Percentiles rank a stretch among this genome's conserved stretches.
These are phyloP conservation scores for Vigna angularis DNA, from an alignment of 306 rosid species.

Conservation along the genomic window DNA sequence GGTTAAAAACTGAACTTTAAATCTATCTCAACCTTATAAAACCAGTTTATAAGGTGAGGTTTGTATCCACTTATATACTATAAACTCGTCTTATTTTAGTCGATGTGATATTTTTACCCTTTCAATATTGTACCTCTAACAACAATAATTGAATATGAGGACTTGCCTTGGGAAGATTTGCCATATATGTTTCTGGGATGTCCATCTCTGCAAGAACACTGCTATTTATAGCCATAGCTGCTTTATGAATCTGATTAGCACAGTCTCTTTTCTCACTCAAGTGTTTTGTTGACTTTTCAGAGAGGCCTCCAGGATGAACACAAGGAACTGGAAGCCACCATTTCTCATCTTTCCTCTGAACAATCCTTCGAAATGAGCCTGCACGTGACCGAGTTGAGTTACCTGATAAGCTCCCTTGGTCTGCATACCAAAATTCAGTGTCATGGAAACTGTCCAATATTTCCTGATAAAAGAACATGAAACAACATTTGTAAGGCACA, in stretches of 20 bases:
- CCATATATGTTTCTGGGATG: slow-evolving; percentile 76
- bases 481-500: slow-evolving; percentile 13
- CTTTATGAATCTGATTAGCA: slow-evolving; percentile 92
- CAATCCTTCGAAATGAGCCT: slow-evolving; percentile 81
- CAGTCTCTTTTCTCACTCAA: slow-evolving; percentile 78
- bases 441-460: slow-evolving; percentile 81
- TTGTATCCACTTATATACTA: too few species aligned
- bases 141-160: slow-evolving; percentile 27
- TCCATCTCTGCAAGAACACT: slow-evolving; percentile 91
- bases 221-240: slow-evolving; percentile 95
- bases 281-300: slow-evolving; percentile 75
- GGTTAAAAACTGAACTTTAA: too few species aligned
- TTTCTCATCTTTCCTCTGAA: slow-evolving; percentile 84
- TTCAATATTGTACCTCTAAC: background rate
- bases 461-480: slow-evolving; percentile 58
- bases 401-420: slow-evolving; percentile 82
- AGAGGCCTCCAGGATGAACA: slow-evolving; percentile 71
- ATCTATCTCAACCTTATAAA: too few species aligned
- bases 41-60: too few species aligned
- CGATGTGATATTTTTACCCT: too few species aligned
- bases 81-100: too few species aligned
- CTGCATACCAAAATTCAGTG: slow-evolving; percentile 90
- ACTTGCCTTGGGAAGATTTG: slow-evolving; percentile 90
- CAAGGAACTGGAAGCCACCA: slow-evolving; percentile 99
- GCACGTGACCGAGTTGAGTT: slow-evolving; percentile 58